A percentile compares a stretch with the other conserved stretches of the same genome.
These are phyloP conservation scores for Xylaria acuta DNA, from an alignment of 495 filamentous ascomycete species.

Conservation along the genomic window DNA sequence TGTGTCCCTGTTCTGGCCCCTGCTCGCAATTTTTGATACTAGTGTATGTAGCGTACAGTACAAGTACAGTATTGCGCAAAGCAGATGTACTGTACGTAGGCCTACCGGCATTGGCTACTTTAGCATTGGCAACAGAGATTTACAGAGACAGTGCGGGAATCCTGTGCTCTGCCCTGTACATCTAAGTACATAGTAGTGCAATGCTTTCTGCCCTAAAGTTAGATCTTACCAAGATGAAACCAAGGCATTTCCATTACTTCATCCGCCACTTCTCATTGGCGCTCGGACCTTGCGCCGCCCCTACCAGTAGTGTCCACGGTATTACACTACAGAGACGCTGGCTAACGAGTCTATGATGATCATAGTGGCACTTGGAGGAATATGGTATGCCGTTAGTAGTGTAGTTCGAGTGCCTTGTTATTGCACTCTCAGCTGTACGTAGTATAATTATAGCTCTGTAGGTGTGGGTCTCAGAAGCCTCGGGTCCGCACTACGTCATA, in stretches of 20 bases:
- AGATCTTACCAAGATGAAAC: slow-evolving; percentile 6
- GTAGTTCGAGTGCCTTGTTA: neutral
- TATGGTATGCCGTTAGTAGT: neutral
- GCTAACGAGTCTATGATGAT: neutral
- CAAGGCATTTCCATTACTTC: neutral
- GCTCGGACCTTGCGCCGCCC: neutral
- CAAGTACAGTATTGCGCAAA: too few relatives aligned
- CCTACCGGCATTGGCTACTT: too few relatives aligned
- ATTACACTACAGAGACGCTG: neutral
- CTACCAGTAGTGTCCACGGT: neutral
- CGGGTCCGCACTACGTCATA: neutral
- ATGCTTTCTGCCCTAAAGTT: neutral
- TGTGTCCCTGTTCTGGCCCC: neutral
- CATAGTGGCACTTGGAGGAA: neutral
- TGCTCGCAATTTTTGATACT: neutral
- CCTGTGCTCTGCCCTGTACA: neutral
- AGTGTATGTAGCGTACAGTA: too few relatives aligned
- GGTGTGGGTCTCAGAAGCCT: neutral
- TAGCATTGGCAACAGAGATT: slow-evolving; percentile 1
- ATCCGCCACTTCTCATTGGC: neutral
- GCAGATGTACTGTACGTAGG: too few relatives aligned
- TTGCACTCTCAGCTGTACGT: neutral
- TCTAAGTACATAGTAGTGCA: neutral
- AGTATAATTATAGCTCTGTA: slow-evolving; percentile 2
- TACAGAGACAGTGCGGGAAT: neutral